Percentiles rank a stretch among this genome's conserved stretches.
phyloP scores from a whole-genome alignment of 768 basidiomycete genomes.

The Termitomyces sp. region DNA sequence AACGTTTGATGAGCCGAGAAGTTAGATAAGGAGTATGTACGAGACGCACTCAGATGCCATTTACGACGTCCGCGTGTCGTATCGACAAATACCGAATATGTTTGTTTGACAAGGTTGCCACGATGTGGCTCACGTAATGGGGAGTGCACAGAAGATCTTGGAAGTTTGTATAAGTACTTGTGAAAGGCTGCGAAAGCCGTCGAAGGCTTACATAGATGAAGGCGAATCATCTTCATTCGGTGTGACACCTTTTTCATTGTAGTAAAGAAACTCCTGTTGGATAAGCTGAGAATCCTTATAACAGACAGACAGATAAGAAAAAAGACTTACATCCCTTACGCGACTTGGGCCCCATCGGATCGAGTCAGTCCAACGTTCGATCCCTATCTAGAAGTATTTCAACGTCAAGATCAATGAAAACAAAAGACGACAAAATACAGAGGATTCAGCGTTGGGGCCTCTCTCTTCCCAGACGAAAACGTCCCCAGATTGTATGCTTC shows the following conservation, averaged over 20 bases:
- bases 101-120: slow-evolving; percentile 68
- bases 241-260: slow-evolving; percentile 62
- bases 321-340: slow-evolving; percentile 61
- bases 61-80: slow-evolving; percentile 64
- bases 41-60: slow-evolving; percentile 72
- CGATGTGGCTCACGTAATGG: slow-evolving; percentile 28
- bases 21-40: not conserved
- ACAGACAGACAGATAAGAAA: not conserved
- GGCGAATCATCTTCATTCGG: slow-evolving; percentile 40
- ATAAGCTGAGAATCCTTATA: slow-evolving; percentile 6
- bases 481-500: slow-evolving; percentile 64
- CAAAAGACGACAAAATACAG: slow-evolving; percentile 44
- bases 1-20: slow-evolving; percentile 3
- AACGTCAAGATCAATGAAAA: slow-evolving; percentile 7
- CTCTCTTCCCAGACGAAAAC: slow-evolving; percentile 87
- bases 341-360: slow-evolving; percentile 78
- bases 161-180: not conserved
- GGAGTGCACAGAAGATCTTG: slow-evolving; percentile 21
- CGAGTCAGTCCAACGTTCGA: slow-evolving; percentile 82
- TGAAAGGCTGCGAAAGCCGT: not conserved
- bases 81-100: slow-evolving; percentile 76
- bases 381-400: slow-evolving; percentile 49
- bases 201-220: slow-evolving; percentile 41
- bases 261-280: slow-evolving; percentile 70
- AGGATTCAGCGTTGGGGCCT: slow-evolving; percentile 60